These are phyloP conservation scores for Aspergillus nanangensis DNA, from an alignment of 495 filamentous ascomycete species.

Conservation along the genomic window DNA sequence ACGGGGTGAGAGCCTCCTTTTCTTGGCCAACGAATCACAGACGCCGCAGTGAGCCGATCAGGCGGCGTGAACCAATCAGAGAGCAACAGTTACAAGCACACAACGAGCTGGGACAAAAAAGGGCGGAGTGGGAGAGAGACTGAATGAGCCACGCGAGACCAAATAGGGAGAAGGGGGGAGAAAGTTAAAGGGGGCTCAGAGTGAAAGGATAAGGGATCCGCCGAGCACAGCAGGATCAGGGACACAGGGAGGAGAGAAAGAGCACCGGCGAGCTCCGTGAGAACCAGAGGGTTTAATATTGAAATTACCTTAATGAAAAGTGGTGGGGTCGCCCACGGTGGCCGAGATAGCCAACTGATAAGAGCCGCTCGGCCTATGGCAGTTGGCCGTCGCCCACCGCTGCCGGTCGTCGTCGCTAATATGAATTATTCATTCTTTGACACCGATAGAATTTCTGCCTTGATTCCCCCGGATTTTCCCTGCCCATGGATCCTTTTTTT, in stretches of 20 bases:
- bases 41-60: slow-evolving; percentile 10
- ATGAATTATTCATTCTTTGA: background rate
- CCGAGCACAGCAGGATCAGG: too few relatives aligned
- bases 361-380: slow-evolving; percentile 12
- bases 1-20: background rate
- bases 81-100: background rate
- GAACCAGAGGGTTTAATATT: too few relatives aligned
- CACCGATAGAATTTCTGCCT: background rate
- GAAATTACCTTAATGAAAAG: background rate
- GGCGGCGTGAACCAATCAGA: background rate
- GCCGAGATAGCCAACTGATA: slow-evolving; percentile 18
- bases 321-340: too few relatives aligned
- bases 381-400: slow-evolving; percentile 10
- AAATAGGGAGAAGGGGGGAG: too few relatives aligned
- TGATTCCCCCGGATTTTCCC: too few relatives aligned
- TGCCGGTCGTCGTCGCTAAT: slow-evolving; percentile 15
- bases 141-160: too few relatives aligned
- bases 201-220: too few relatives aligned
- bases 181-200: too few relatives aligned
- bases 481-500: too few relatives aligned
- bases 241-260: background rate
- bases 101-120: background rate
- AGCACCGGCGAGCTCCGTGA: background rate
- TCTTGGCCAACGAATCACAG: slow-evolving; percentile 11
- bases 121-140: too few relatives aligned